Conservation (phyloP, 495 filamentous ascomycete species). For the Podospora conica region DNA sequence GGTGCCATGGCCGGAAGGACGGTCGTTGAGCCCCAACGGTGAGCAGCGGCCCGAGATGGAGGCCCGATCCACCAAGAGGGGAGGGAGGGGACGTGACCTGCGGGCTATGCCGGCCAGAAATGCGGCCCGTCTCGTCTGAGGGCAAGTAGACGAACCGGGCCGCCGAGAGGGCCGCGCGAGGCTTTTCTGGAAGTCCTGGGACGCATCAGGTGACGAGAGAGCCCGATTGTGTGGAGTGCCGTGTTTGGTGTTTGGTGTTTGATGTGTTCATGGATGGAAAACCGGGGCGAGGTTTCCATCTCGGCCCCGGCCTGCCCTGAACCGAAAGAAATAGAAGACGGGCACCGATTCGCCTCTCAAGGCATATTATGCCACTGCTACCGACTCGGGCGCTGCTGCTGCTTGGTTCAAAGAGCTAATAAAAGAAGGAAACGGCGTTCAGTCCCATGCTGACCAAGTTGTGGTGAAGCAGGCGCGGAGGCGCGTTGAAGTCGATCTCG, state of each 20-base stretch:
- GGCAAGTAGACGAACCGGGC: not conserved
- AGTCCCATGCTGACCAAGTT: not conserved
- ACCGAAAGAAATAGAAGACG: not conserved
- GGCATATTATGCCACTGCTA: too few relatives aligned
- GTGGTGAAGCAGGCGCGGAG: not conserved
- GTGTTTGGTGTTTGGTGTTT: not conserved
- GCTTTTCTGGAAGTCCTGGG: not conserved
- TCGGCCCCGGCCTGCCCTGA: not conserved
- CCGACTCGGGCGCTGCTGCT: not conserved
- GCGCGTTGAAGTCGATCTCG: not conserved
- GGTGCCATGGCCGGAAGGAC: not conserved
- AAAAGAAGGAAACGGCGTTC: not conserved
- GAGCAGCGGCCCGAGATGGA: not conserved
- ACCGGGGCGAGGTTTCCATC: too few relatives aligned
- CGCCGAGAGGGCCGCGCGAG: not conserved
- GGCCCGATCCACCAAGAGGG: not conserved
- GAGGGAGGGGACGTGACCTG: not conserved
- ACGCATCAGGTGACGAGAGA: not conserved
- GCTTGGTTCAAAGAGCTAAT: not conserved
- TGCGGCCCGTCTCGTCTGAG: not conserved
- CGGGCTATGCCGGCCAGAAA: constrained; percentile 1
- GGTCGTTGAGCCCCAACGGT: not conserved
- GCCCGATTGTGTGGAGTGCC: not conserved
- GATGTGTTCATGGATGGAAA: not conserved
- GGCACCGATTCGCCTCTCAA: too few relatives aligned